Conservation (phyloP, 176 grass and related monocot genomes). For the Hordeum vulgare region DNA sequence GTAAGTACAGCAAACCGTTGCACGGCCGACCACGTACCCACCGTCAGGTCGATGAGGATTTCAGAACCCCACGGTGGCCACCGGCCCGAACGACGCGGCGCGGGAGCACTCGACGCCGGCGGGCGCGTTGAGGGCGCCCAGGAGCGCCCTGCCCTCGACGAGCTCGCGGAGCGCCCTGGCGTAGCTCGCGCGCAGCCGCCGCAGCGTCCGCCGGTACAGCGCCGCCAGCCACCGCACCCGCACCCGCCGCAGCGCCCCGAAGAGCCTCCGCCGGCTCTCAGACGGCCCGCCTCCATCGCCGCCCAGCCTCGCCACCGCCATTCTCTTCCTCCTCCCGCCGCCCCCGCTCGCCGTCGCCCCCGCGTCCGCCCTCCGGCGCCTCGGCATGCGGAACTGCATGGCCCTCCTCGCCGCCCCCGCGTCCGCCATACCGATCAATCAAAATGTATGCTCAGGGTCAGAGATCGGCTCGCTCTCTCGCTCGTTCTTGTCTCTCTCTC, state of each 20-base stretch:
- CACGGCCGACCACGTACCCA: neutral
- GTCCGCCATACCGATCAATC: neutral
- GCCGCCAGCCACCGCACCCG: slow-evolving; percentile 30
- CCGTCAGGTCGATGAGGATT: neutral
- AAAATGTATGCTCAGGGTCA: neutral
- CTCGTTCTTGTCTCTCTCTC: neutral
- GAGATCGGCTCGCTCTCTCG: neutral
- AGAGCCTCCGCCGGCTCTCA: neutral
- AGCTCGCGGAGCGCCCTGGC: slow-evolving; percentile 32
- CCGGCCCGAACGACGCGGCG: slow-evolving; percentile 33
- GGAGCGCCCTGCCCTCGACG: slow-evolving; percentile 32
- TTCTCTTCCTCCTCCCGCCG: slow-evolving; percentile 18
- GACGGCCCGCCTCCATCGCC: neutral
- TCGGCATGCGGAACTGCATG: slow-evolving; percentile 23
- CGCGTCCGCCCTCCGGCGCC: neutral
- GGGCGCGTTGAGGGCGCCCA: slow-evolving; percentile 27
- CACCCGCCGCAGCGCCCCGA: slow-evolving; percentile 40
- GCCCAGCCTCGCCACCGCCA: slow-evolving; percentile 44
- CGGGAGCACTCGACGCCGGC: slow-evolving; percentile 36
- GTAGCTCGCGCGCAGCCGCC: slow-evolving; percentile 33
- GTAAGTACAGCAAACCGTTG: neutral
- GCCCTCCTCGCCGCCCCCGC: neutral
- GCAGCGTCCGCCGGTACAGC: slow-evolving; percentile 36
- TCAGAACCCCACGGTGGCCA: slow-evolving; percentile 33
- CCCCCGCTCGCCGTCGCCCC: neutral